Conservation (phyloP, 108 stramenopile species). For the Schizochytrium sp. region DNA sequence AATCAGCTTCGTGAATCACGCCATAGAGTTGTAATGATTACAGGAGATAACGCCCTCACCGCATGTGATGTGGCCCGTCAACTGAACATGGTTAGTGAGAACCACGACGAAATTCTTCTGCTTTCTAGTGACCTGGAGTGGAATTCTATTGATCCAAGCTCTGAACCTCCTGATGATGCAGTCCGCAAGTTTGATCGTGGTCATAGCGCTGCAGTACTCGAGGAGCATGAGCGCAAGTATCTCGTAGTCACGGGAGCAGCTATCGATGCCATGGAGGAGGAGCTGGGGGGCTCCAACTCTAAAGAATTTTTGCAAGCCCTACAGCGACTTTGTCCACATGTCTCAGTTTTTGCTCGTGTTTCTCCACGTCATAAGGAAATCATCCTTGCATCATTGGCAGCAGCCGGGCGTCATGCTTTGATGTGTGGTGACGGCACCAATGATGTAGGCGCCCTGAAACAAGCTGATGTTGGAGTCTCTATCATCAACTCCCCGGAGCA, state of each 20-base stretch:
- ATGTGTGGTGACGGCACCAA: slow-evolving; percentile 99
- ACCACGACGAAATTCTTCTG: not conserved
- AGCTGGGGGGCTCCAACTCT: not conserved
- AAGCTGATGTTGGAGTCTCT: slow-evolving; percentile 95
- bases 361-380: slow-evolving; percentile 96
- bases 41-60: slow-evolving; percentile 94
- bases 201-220: not conserved
- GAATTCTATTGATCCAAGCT: not conserved
- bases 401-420: slow-evolving; percentile 82
- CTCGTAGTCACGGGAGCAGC: not conserved
- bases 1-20: slow-evolving; percentile 80
- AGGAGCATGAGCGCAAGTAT: not conserved
- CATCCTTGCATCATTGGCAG: slow-evolving; percentile 89
- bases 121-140: not conserved
- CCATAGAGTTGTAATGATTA: slow-evolving; percentile 89
- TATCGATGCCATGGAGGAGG: not conserved
- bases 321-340: slow-evolving; percentile 78
- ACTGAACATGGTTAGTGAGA: slow-evolving; percentile 75
- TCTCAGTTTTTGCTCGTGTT: slow-evolving; percentile 93
- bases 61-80: slow-evolving; percentile 91
- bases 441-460: slow-evolving; percentile 95
- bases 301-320: slow-evolving; percentile 66
- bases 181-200: not conserved
- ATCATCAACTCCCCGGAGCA: slow-evolving; percentile 91
- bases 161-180: not conserved